A percentile compares a stretch with the other conserved stretches of the same genome.
Conservation (phyloP, 2,329 filamentous ascomycete species). For the Diaporthe citrichinensis region DNA sequence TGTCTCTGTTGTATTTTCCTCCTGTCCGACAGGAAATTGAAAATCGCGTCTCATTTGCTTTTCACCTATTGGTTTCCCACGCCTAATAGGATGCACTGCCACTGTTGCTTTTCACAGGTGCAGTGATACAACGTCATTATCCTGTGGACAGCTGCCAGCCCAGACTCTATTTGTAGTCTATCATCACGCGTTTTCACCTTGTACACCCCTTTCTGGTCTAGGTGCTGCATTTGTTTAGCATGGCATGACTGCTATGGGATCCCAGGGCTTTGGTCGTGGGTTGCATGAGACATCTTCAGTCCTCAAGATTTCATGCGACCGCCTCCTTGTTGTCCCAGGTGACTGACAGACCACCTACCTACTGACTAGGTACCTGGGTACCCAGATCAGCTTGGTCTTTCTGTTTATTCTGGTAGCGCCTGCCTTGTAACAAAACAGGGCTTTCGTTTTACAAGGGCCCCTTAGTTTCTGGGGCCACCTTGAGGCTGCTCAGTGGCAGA, state of each 20-base stretch:
- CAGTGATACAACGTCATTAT: constrained; percentile 35
- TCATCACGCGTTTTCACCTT: not conserved
- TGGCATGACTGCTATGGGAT: constrained; percentile 24
- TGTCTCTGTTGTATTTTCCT: not conserved
- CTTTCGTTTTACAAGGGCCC: constrained; percentile 25
- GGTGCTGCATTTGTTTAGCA: constrained; percentile 9
- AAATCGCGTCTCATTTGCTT: not conserved
- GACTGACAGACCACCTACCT: not conserved
- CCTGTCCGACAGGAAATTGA: constrained; percentile 4
- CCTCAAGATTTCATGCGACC: constrained; percentile 20
- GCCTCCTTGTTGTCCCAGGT: constrained; percentile 27
- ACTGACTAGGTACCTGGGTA: not conserved
- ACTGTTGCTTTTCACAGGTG: constrained; percentile 32
- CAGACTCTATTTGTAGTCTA: constrained; percentile 3
- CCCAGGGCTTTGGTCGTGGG: constrained; percentile 11
- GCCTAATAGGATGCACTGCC: constrained; percentile 26
- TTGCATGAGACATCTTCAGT: constrained; percentile 31
- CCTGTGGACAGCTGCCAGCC: constrained; percentile 12
- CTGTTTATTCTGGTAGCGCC: constrained; percentile 16
- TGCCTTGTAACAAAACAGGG: constrained; percentile 29
- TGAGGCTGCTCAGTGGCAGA: not conserved
- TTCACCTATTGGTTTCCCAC: not conserved
- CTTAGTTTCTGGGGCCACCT: constrained; percentile 2
- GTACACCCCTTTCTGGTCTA: constrained; percentile 7
- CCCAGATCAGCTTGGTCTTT: not conserved